phyloP scores from a whole-genome alignment of 345 rosid genomes.

The Dipteronia dyeriana region DNA sequence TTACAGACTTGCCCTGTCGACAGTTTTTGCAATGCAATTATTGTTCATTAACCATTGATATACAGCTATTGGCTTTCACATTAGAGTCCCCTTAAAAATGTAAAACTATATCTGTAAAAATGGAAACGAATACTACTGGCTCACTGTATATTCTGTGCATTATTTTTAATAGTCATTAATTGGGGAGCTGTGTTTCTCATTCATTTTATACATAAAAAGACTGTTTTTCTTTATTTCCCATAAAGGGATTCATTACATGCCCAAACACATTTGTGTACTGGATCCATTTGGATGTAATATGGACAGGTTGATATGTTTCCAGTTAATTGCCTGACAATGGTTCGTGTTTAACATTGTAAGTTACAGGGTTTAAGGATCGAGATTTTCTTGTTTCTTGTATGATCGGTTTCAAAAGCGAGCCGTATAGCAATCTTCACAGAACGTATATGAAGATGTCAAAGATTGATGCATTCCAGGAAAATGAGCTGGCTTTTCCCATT shows the following conservation, averaged over 20 bases:
- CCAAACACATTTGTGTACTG: neutral
- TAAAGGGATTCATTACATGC: neutral
- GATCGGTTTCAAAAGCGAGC: neutral
- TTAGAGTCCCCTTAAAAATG: neutral
- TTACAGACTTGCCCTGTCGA: conserved; percentile 3
- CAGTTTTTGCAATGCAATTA: conserved; percentile 10
- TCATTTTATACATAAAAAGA: neutral
- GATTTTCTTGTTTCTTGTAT: neutral
- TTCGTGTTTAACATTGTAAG: neutral
- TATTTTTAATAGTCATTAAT: neutral
- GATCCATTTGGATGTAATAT: too few relatives aligned
- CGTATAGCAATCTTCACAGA: neutral
- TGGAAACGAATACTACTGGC: neutral
- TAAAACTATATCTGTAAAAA: neutral
- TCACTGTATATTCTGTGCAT: conserved; percentile 15
- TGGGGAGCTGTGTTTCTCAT: neutral
- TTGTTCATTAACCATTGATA: conserved; percentile 21
- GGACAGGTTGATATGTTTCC: too few relatives aligned
- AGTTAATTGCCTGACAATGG: too few relatives aligned
- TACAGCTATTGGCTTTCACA: conserved; percentile 1
- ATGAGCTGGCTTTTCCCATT: too few relatives aligned
- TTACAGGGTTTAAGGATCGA: neutral
- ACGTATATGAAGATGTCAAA: neutral
- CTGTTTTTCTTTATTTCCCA: neutral
- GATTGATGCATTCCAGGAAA: too few relatives aligned